These are phyloP conservation scores for Podospora didyma DNA, from an alignment of 495 filamentous ascomycete species.

Conservation along the genomic window DNA sequence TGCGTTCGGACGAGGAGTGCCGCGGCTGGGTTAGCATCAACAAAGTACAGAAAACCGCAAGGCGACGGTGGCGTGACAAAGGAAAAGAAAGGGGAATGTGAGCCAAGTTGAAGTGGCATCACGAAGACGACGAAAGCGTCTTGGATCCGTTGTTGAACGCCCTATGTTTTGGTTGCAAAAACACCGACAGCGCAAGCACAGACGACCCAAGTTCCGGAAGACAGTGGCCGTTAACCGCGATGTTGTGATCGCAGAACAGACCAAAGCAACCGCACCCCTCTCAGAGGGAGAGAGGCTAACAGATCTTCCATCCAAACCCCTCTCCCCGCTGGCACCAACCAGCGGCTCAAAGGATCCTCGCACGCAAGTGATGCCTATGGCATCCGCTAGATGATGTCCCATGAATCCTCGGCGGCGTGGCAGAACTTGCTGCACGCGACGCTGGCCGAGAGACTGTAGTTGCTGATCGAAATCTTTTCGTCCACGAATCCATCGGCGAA, in stretches of 20 bases:
- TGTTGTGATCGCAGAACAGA: conserved; percentile 45
- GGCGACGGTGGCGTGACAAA: conserved; percentile 9
- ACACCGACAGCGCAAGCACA: conserved; percentile 59
- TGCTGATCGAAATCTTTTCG: conserved; percentile 96
- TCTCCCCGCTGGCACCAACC: conserved; percentile 9
- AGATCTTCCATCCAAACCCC: conserved; percentile 31
- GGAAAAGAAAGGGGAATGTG: conserved; percentile 39
- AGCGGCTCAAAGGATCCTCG: neutral
- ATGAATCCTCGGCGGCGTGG: conserved; percentile 94
- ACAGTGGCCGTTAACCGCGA: conserved; percentile 33
- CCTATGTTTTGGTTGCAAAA: conserved; percentile 80
- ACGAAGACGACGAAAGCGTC: conserved; percentile 59
- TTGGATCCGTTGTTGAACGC: conserved; percentile 77
- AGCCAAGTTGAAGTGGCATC: conserved; percentile 67
- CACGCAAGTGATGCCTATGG: neutral
- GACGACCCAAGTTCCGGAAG: conserved; percentile 42
- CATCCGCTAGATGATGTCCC: conserved; percentile 73
- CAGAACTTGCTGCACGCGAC: conserved; percentile 99
- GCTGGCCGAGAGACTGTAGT: conserved; percentile 93
- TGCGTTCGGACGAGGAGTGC: neutral
- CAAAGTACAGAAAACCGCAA: conserved; percentile 2
- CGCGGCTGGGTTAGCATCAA: neutral
- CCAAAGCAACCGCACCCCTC: conserved; percentile 27
- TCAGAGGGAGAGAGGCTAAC: conserved; percentile 19
- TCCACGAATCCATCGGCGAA: conserved; percentile 94